Percentiles rank a stretch among this genome's conserved stretches.
These are phyloP conservation scores for Pisolithus thermaeus DNA, from an alignment of 1,284 basidiomycete genomes.

Conservation along the genomic window DNA sequence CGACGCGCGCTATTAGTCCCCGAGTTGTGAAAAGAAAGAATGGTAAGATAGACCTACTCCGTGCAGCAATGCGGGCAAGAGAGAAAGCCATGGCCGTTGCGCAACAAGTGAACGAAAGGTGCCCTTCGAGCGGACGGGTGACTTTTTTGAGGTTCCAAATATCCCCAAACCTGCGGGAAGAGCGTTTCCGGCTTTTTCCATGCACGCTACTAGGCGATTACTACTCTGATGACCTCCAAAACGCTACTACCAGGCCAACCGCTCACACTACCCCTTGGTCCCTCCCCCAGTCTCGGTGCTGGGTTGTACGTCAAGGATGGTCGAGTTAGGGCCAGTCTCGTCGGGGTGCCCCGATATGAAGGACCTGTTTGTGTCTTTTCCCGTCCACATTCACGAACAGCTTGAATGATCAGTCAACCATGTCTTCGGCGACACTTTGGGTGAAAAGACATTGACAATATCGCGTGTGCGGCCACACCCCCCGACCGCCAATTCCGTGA, in stretches of 20 bases:
- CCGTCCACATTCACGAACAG: slow-evolving; percentile 16
- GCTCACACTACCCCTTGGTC: slow-evolving; percentile 52
- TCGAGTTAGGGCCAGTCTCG: slow-evolving; percentile 65
- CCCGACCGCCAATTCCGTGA: slow-evolving; percentile 63
- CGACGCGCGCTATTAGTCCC: background rate
- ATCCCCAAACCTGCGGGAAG: slow-evolving; percentile 18
- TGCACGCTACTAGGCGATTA: background rate
- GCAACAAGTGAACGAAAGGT: slow-evolving; percentile 10
- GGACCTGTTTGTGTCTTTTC: slow-evolving; percentile 56
- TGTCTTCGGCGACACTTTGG: background rate
- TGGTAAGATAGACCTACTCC: slow-evolving; percentile 42
- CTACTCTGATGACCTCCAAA: slow-evolving; percentile 32
- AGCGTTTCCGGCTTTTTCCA: slow-evolving; percentile 11
- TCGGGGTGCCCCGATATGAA: slow-evolving; percentile 59
- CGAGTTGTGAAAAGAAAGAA: background rate
- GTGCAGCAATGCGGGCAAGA: slow-evolving; percentile 61
- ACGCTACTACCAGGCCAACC: slow-evolving; percentile 80
- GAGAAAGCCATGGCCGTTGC: slow-evolving; percentile 47
- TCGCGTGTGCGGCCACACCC: slow-evolving; percentile 59
- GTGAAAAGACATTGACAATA: slow-evolving; percentile 49
- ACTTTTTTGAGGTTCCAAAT: slow-evolving; percentile 18
- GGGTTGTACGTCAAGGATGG: slow-evolving; percentile 70
- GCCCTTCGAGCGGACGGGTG: background rate
- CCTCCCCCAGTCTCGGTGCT: slow-evolving; percentile 54
- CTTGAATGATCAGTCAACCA: slow-evolving; percentile 13